These are phyloP conservation scores for Phalaenopsis hybrid DNA, from an alignment of 116 monocot genomes.

Conservation along the genomic window DNA sequence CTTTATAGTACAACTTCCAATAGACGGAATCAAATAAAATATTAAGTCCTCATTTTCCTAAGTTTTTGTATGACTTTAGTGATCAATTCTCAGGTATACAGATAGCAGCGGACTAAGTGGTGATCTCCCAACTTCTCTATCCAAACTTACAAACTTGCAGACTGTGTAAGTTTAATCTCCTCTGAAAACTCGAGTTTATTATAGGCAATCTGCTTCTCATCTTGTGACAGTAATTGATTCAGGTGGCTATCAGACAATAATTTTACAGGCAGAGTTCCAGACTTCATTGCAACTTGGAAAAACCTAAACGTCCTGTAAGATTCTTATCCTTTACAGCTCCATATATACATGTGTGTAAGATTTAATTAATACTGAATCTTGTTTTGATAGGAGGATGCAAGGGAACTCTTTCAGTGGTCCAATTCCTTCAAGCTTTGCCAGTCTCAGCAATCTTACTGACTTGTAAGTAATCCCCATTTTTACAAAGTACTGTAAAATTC, in stretches of 20 bases:
- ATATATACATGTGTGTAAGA: no score
- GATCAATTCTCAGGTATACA: conserved; percentile 53
- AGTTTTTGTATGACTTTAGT: not conserved
- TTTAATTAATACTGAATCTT: not conserved
- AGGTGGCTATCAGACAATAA: conserved; percentile 70
- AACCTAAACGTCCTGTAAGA: conserved; percentile 54
- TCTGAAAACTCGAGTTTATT: not conserved
- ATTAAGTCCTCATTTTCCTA: not conserved
- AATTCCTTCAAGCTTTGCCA: conserved; percentile 69
- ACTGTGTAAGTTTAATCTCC: conserved; percentile 33
- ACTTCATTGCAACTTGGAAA: conserved; percentile 58
- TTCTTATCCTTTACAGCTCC: not conserved
- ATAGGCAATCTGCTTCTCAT: not conserved
- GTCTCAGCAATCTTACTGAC: conserved; percentile 42
- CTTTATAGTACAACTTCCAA: not conserved
- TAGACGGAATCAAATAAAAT: not conserved
- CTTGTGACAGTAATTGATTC: conserved; percentile 8
- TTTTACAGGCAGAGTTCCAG: conserved; percentile 77
- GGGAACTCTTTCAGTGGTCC: conserved; percentile 87
- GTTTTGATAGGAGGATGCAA: conserved; percentile 67
- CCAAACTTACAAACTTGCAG: conserved; percentile 53
- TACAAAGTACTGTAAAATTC: not conserved
- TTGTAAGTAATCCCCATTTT: conserved; percentile 39
- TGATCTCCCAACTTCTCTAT: conserved; percentile 55
- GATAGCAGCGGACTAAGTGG: conserved; percentile 66